phyloP scores from a whole-genome alignment of 1,284 basidiomycete species.

The Gomphus sp. region DNA sequence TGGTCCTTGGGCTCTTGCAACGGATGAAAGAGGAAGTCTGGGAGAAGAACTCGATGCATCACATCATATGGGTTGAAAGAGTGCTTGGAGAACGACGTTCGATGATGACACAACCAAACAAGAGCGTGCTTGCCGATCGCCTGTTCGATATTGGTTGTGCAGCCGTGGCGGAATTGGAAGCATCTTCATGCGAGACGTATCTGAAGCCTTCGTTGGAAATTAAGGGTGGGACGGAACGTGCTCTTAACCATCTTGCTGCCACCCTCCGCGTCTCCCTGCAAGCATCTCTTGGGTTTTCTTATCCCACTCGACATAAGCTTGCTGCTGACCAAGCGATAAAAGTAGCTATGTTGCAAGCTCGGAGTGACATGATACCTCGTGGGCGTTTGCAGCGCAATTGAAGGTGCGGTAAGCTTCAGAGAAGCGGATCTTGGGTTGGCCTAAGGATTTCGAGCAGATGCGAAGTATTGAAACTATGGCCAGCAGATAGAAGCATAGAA shows the following conservation, averaged over 20 bases:
- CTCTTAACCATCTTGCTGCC: background rate
- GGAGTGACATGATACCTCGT: background rate
- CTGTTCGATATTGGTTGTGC: background rate
- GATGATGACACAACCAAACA: constrained; percentile 13
- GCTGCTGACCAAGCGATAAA: background rate
- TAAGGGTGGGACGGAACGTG: background rate
- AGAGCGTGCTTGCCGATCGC: constrained; percentile 1
- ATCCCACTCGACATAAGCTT: background rate
- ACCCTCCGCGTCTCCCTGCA: constrained; percentile 1
- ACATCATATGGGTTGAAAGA: constrained; percentile 19
- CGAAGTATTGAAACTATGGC: too few species aligned
- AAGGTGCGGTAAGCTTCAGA: background rate
- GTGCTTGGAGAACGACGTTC: constrained; percentile 19
- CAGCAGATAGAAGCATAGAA: too few species aligned
- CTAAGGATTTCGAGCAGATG: too few species aligned
- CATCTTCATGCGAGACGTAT: background rate
- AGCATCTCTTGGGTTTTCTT: background rate
- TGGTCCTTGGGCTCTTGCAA: constrained; percentile 20
- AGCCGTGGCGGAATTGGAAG: background rate
- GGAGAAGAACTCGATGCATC: background rate
- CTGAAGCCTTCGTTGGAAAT: background rate
- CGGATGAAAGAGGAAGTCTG: constrained; percentile 16
- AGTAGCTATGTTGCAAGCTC: background rate
- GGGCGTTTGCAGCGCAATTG: background rate
- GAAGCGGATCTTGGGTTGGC: background rate